phyloP scores from a whole-genome alignment of 192 early-diverging fungal species.

The Entomortierella parvispora region DNA sequence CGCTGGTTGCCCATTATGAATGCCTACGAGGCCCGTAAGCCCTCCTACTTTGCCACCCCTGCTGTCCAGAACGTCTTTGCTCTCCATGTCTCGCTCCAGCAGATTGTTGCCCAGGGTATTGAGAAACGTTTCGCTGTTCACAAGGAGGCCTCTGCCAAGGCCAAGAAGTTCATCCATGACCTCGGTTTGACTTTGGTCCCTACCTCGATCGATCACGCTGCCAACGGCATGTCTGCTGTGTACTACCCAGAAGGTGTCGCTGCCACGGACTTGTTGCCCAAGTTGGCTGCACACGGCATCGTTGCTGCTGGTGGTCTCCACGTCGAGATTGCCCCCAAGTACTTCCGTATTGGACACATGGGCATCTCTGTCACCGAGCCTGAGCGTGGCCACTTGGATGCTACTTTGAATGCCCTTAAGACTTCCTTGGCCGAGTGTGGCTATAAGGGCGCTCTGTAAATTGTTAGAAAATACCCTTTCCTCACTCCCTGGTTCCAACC shows the following conservation, averaged over 20 bases:
- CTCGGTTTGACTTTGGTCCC: conserved; percentile 83
- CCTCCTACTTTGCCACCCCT: conserved; percentile 97
- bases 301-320: conserved; percentile 95
- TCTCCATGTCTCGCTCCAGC: conserved; percentile 84
- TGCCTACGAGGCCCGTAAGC: conserved; percentile 92
- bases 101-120: conserved; percentile 72
- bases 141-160: conserved; percentile 72
- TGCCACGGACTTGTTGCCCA: conserved; percentile 79
- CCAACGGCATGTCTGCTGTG: conserved; percentile 84
- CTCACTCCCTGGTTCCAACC: neutral
- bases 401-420: conserved; percentile 70
- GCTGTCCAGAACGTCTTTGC: conserved; percentile 93
- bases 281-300: conserved; percentile 82
- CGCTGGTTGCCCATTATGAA: conserved; percentile 98
- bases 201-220: conserved; percentile 63
- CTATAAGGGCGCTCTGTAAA: conserved; percentile 55
- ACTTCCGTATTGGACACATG: conserved; percentile 97
- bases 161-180: conserved; percentile 76
- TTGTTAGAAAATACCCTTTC: neutral
- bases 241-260: conserved; percentile 89
- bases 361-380: conserved; percentile 80
- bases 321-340: conserved; percentile 79
- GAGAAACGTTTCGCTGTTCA: conserved; percentile 85
- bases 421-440: conserved; percentile 67
- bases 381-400: conserved; percentile 71